phyloP scores from a whole-genome alignment of 202 grass and related monocot species.

The Bolboschoenoplectus hybrid region DNA sequence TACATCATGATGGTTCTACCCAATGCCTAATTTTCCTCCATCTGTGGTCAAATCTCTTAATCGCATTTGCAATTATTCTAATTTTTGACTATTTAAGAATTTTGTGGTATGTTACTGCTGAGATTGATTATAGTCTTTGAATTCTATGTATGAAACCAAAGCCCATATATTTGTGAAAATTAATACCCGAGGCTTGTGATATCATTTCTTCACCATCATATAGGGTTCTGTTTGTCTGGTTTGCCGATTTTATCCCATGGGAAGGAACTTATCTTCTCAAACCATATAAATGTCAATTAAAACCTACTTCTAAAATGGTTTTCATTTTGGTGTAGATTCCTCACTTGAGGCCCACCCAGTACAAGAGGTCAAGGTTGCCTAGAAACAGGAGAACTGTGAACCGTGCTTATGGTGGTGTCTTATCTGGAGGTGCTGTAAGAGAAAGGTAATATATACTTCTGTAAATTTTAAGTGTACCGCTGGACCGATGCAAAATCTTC shows the following conservation, averaged over 20 bases:
- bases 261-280: background rate
- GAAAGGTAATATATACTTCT: slow-evolving; percentile 52
- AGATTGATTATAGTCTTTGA: background rate
- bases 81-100: background rate
- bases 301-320: background rate
- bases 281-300: background rate
- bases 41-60: background rate
- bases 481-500: background rate
- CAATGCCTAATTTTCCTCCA: background rate
- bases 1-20: background rate
- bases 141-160: background rate
- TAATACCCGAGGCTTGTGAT: background rate
- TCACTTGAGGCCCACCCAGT: slow-evolving; percentile 73
- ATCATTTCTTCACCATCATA: background rate
- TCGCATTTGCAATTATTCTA: background rate
- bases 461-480: background rate
- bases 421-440: slow-evolving; percentile 74
- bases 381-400: slow-evolving; percentile 81
- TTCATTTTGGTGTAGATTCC: slow-evolving; percentile 56
- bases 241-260: background rate
- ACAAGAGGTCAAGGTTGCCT: slow-evolving; percentile 78
- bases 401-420: slow-evolving; percentile 80
- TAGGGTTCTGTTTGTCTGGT: background rate
- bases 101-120: background rate
- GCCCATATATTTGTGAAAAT: background rate